These are phyloP conservation scores for Talaromyces nanjingensis DNA, from an alignment of 495 filamentous ascomycete species.

Conservation along the genomic window DNA sequence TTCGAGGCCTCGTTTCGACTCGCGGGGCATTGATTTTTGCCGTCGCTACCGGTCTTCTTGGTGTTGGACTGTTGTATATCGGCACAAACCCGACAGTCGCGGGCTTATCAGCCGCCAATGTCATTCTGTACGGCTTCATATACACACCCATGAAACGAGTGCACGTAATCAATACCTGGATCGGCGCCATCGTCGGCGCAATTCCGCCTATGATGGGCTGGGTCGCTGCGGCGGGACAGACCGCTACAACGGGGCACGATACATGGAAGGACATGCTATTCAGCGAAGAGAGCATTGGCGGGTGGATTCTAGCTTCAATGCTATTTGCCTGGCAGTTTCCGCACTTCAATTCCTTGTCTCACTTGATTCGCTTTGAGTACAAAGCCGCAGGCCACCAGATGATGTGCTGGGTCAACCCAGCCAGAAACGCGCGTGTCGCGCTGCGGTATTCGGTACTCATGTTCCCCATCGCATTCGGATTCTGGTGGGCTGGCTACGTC, in stretches of 20 bases:
- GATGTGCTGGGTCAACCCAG: slow-evolving; percentile 83
- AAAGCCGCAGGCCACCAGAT: slow-evolving; percentile 80
- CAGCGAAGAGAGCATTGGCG: slow-evolving; percentile 63
- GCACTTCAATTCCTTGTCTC: slow-evolving; percentile 91
- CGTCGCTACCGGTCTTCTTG: slow-evolving; percentile 54
- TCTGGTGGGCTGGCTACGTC: slow-evolving; percentile 79
- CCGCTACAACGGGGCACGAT: slow-evolving; percentile 60
- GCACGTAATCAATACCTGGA: slow-evolving; percentile 88
- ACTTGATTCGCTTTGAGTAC: slow-evolving; percentile 85
- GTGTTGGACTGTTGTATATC: slow-evolving; percentile 66
- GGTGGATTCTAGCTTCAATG: slow-evolving; percentile 79
- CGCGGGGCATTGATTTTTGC: slow-evolving; percentile 77
- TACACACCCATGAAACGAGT: slow-evolving; percentile 92
- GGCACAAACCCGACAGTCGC: slow-evolving; percentile 93
- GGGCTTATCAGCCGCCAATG: slow-evolving; percentile 77
- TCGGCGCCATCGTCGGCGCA: slow-evolving; percentile 83
- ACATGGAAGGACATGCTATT: slow-evolving; percentile 76
- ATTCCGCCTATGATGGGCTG: slow-evolving; percentile 98
- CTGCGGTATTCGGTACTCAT: slow-evolving; percentile 81
- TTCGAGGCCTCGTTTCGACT: slow-evolving; percentile 71
- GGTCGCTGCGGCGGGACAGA: slow-evolving; percentile 87
- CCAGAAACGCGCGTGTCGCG: slow-evolving; percentile 75
- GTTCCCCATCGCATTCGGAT: slow-evolving; percentile 76
- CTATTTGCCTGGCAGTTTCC: slow-evolving; percentile 97
- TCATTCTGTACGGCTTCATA: slow-evolving; percentile 78